A percentile compares a stretch with the other conserved stretches of the same genome.
Conservation (phyloP, 768 basidiomycete genomes). For the Neoboletus magnificus region DNA sequence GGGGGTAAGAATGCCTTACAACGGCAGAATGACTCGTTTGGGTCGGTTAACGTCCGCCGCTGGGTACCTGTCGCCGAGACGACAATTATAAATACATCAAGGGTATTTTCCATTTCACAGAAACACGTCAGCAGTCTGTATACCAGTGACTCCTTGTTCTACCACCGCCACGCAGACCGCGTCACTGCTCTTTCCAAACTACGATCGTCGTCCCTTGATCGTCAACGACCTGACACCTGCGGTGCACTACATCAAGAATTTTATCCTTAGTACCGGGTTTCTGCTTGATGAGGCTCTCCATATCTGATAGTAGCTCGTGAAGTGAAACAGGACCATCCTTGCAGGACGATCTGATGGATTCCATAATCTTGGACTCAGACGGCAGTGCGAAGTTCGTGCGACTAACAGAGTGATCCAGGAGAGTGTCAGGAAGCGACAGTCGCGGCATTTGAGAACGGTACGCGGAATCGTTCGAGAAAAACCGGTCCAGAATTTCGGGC, state of each 20-base stretch:
- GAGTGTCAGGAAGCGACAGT: conserved; percentile 40
- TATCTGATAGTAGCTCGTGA: conserved; percentile 17
- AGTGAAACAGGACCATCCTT: conserved; percentile 41
- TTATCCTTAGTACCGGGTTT: conserved; percentile 70
- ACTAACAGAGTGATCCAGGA: conserved; percentile 24
- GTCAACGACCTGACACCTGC: conserved; percentile 60
- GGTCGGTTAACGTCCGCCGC: not conserved
- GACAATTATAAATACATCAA: not conserved
- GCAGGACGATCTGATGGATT: conserved; percentile 44
- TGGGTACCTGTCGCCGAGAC: not conserved
- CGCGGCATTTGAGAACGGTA: conserved; percentile 45
- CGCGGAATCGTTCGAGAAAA: conserved; percentile 60
- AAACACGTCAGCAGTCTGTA: not conserved
- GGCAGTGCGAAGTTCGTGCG: conserved; percentile 60
- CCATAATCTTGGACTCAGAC: conserved; percentile 68
- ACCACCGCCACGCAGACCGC: conserved; percentile 10
- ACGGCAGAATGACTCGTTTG: not conserved
- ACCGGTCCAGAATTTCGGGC: conserved; percentile 53
- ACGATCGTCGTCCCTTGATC: conserved; percentile 38
- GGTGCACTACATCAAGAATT: conserved; percentile 68
- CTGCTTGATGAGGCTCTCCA: conserved; percentile 25
- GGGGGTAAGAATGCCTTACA: not conserved
- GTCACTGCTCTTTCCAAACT: conserved; percentile 24
- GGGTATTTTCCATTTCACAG: not conserved
- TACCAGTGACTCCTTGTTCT: conserved; percentile 6